Evolutionary conservation across 148 eudicot species (phyloP).

Genomic region (Camellia japonica): DNA sequence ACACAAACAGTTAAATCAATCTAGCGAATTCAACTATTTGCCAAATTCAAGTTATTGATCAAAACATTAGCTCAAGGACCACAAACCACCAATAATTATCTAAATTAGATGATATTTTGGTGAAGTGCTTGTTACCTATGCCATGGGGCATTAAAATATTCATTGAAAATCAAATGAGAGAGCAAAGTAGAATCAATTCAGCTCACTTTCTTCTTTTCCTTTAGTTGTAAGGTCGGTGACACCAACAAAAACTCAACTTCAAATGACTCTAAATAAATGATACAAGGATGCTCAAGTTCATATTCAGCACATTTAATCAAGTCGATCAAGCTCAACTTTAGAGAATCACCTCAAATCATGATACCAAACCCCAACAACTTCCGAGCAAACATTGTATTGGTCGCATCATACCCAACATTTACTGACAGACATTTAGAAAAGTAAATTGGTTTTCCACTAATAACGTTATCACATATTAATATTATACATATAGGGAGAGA

Average conservation of each 20-base stretch:
- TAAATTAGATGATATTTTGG: background rate
- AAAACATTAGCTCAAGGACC: background rate
- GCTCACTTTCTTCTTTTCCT: background rate
- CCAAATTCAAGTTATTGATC: slow-evolving; percentile 1
- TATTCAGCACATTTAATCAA: background rate
- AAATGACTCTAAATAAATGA: background rate
- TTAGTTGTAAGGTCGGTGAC: background rate
- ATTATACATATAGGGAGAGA: background rate
- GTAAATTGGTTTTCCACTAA: background rate
- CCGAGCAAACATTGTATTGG: background rate
- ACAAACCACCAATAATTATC: background rate
- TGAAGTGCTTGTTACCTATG: background rate
- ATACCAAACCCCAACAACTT: background rate
- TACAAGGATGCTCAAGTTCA: background rate
- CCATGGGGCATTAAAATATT: background rate
- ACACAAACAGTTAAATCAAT: background rate
- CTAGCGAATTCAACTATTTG: background rate
- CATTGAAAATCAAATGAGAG: background rate
- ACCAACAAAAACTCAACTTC: background rate
- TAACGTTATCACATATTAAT: too few species aligned
- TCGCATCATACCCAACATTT: background rate
- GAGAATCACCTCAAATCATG: background rate
- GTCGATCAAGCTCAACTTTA: background rate
- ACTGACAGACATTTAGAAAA: background rate
- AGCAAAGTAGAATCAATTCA: background rate